Conservation (phyloP, 2,329 filamentous ascomycete species). For the Fonsecaea erecta region DNA sequence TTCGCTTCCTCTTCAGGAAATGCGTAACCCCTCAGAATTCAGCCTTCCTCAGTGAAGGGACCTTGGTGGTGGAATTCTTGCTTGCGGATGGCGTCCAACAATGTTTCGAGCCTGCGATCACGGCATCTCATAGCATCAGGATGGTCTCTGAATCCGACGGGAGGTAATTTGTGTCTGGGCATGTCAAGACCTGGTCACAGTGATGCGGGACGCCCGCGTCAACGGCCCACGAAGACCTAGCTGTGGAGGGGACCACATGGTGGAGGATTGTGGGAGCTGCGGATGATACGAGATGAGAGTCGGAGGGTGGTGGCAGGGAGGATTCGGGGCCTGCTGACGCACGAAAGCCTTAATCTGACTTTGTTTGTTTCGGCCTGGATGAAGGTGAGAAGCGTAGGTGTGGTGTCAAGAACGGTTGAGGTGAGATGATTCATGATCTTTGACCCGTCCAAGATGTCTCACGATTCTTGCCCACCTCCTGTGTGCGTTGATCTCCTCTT, state of each 20-base stretch:
- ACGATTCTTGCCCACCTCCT: neutral
- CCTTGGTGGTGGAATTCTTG: neutral
- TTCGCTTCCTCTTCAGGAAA: neutral
- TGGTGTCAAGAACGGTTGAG: neutral
- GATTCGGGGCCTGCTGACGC: neutral
- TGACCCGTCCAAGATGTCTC: neutral
- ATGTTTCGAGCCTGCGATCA: neutral
- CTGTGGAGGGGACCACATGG: neutral
- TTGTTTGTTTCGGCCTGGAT: neutral
- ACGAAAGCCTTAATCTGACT: slow-evolving; percentile 1
- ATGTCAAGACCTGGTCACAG: neutral
- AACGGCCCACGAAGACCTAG: neutral
- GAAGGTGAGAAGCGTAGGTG: neutral
- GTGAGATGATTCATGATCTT: neutral
- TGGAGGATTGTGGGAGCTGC: slow-evolving; percentile 2
- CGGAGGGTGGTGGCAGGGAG: neutral
- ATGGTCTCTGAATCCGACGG: neutral
- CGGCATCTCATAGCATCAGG: neutral
- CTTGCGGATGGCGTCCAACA: neutral
- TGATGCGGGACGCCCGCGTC: neutral
- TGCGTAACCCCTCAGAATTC: neutral
- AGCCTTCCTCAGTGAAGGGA: neutral
- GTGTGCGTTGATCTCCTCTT: neutral
- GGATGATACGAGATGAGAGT: slow-evolving; percentile 8
- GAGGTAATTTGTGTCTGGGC: neutral